phyloP scores from a whole-genome alignment of 192 early-diverging fungal species.

The Backusella australiensis region DNA sequence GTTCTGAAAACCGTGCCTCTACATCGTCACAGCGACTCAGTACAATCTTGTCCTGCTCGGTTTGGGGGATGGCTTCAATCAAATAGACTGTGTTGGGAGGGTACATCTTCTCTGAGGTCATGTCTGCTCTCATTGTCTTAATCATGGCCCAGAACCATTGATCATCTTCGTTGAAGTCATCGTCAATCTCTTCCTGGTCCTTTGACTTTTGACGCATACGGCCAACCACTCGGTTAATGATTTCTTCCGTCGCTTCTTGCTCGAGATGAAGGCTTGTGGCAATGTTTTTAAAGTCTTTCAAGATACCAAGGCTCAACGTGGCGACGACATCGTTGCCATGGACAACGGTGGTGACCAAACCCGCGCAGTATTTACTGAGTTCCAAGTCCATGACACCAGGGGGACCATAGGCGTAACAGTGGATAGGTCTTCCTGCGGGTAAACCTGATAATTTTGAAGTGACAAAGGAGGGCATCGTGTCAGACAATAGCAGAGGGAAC shows the following conservation, averaged over 20 bases:
- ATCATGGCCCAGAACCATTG: slow-evolving; percentile 83
- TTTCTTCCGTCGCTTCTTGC: slow-evolving; percentile 57
- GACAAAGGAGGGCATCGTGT: slow-evolving; percentile 53
- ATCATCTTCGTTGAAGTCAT: slow-evolving; percentile 49
- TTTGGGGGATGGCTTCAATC: slow-evolving; percentile 52
- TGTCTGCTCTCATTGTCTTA: slow-evolving; percentile 80
- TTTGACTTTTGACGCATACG: slow-evolving; percentile 29
- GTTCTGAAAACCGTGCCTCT: slow-evolving; percentile 71
- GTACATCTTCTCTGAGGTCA: slow-evolving; percentile 84
- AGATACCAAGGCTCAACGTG: slow-evolving; percentile 69
- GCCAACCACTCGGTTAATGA: slow-evolving; percentile 57
- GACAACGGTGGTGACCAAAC: slow-evolving; percentile 79
- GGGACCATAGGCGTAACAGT: slow-evolving; percentile 82
- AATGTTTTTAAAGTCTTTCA: slow-evolving; percentile 76
- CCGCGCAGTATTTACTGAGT: slow-evolving; percentile 63
- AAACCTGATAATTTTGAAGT: slow-evolving; percentile 61
- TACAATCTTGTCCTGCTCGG: slow-evolving; percentile 40
- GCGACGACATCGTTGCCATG: slow-evolving; percentile 79
- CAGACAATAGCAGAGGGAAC: slow-evolving; percentile 28
- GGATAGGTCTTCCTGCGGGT: slow-evolving; percentile 71
- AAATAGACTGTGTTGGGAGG: slow-evolving; percentile 74
- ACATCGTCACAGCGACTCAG: slow-evolving; percentile 74
- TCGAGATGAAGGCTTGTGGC: slow-evolving; percentile 63
- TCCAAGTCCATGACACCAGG: slow-evolving; percentile 72
- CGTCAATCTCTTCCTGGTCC: slow-evolving; percentile 9